Evolutionary conservation across 116 monocot species (phyloP).

Genomic region (Iris pallida): DNA sequence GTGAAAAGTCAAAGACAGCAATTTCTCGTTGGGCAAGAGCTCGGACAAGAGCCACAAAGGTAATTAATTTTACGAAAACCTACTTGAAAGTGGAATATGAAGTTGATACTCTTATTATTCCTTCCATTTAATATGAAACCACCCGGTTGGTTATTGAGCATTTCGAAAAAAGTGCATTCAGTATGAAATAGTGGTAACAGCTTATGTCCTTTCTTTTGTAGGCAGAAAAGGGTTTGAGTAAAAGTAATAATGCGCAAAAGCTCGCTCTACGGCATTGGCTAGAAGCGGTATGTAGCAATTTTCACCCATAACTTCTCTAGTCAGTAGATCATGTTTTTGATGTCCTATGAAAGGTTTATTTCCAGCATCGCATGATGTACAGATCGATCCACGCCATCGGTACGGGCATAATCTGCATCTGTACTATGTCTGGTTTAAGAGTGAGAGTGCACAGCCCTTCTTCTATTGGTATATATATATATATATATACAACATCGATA

Average conservation of each 20-base stretch:
- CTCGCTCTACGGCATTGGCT: slow-evolving; percentile 93
- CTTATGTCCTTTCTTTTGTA: slow-evolving; percentile 7
- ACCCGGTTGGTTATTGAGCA: too few species aligned
- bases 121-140: not conserved
- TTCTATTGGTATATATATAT: slow-evolving; percentile 88
- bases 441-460: slow-evolving; percentile 79
- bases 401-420: slow-evolving; percentile 87
- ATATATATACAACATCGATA: not conserved
- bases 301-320: not conserved
- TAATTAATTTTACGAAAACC: slow-evolving; percentile 9
- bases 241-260: slow-evolving; percentile 78
- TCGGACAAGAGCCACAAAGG: slow-evolving; percentile 87
- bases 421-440: slow-evolving; percentile 79
- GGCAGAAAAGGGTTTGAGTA: slow-evolving; percentile 91
- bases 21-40: slow-evolving; percentile 86
- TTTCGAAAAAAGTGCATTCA: not conserved
- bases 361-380: slow-evolving; percentile 10
- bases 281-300: slow-evolving; percentile 63
- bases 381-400: slow-evolving; percentile 95
- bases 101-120: not conserved
- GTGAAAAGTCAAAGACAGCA: slow-evolving; percentile 58
- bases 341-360: not conserved
- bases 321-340: not conserved
- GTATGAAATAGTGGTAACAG: not conserved
- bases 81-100: not conserved